Conservation (phyloP, 1,139 yeast genomes). For the Candida neerlandica region DNA sequence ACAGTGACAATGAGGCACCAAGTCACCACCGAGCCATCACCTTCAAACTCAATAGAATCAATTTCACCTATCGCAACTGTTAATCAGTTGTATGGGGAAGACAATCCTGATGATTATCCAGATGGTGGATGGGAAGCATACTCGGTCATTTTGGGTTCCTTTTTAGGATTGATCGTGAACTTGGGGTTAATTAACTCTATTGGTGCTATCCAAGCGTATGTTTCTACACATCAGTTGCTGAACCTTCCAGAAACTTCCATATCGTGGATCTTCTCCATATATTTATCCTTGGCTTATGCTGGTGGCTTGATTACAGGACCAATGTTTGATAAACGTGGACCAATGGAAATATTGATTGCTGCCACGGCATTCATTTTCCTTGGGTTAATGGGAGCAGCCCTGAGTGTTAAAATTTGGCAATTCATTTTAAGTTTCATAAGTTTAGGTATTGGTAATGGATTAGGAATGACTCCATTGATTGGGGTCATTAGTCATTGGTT, state of each 20-base stretch:
- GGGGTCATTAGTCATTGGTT: conserved; percentile 67
- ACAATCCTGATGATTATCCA: conserved; percentile 42
- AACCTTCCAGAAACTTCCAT: conserved; percentile 46
- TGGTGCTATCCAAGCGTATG: conserved; percentile 68
- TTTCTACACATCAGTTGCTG: conserved; percentile 54
- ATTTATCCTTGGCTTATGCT: conserved; percentile 56
- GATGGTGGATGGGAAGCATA: conserved; percentile 67
- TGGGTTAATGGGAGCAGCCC: conserved; percentile 56
- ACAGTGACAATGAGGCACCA: conserved; percentile 5
- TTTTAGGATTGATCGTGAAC: conserved; percentile 56
- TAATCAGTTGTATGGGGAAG: conserved; percentile 3
- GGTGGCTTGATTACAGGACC: conserved; percentile 54
- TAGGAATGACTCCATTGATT: conserved; percentile 57
- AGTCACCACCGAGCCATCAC: background rate
- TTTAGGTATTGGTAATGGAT: conserved; percentile 58
- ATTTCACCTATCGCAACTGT: background rate
- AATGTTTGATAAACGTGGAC: conserved; percentile 52
- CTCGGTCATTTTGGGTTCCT: conserved; percentile 63
- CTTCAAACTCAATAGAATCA: background rate
- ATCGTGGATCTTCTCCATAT: conserved; percentile 72
- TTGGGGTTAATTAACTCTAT: conserved; percentile 64
- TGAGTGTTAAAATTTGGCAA: conserved; percentile 51
- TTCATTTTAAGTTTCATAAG: conserved; percentile 55
- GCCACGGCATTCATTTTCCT: conserved; percentile 47
- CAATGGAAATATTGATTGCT: conserved; percentile 40